Evolutionary conservation across 1,139 yeast genomes (phyloP).

Genomic region (Pichia sp.): DNA sequence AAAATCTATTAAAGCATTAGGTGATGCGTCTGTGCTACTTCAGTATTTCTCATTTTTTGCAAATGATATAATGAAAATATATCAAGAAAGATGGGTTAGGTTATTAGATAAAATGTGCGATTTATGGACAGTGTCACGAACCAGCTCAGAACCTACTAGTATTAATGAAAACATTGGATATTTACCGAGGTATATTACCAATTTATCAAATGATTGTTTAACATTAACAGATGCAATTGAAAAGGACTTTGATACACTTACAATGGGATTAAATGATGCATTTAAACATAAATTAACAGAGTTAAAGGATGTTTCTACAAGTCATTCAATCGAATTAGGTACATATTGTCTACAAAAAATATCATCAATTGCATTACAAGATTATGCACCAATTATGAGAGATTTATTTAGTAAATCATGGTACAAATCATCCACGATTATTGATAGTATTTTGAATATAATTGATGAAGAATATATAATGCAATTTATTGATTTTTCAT

Average conservation of each 20-base stretch:
- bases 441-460: slow-evolving; percentile 42
- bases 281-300: slow-evolving; percentile 21
- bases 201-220: slow-evolving; percentile 27
- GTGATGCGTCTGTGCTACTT: slow-evolving; percentile 23
- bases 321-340: slow-evolving; percentile 22
- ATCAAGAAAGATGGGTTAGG: slow-evolving; percentile 20
- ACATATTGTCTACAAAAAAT: slow-evolving; percentile 23
- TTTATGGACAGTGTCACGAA: slow-evolving; percentile 7
- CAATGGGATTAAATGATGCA: slow-evolving; percentile 18
- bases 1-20: slow-evolving; percentile 22
- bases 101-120: slow-evolving; percentile 16
- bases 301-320: slow-evolving; percentile 14
- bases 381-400: slow-evolving; percentile 32
- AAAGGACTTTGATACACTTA: slow-evolving; percentile 18
- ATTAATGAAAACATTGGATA: slow-evolving; percentile 20
- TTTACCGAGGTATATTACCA: slow-evolving; percentile 26
- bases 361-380: slow-evolving; percentile 36
- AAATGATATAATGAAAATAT: slow-evolving; percentile 18
- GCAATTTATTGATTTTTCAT: slow-evolving; percentile 18
- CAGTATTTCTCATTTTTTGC: slow-evolving; percentile 23
- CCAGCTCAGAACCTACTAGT: not conserved
- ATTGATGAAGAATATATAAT: slow-evolving; percentile 32
- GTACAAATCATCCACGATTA: slow-evolving; percentile 35
- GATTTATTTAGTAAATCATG: slow-evolving; percentile 24
- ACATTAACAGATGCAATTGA: slow-evolving; percentile 27